phyloP scores from a whole-genome alignment of 148 eudicot species.

The Fagopyrum esculentum region DNA sequence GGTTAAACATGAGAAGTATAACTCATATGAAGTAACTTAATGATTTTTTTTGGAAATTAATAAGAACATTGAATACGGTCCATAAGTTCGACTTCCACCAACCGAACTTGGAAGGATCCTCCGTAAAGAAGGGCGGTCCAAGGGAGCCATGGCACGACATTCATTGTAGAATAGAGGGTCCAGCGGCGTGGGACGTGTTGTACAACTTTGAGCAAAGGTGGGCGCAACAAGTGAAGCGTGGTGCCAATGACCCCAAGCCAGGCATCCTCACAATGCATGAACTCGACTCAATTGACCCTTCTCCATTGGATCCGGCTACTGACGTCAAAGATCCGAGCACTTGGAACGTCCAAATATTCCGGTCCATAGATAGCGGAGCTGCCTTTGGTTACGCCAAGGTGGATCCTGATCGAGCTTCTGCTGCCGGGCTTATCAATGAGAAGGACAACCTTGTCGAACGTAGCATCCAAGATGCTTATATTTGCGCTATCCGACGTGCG shows the following conservation, averaged over 20 bases:
- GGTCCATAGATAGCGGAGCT: constrained; percentile 77
- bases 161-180: constrained; percentile 75
- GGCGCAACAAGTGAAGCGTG: constrained; percentile 37
- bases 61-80: constrained; percentile 37
- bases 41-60: too few relatives aligned
- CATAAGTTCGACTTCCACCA: constrained; percentile 71
- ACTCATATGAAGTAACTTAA: too few relatives aligned
- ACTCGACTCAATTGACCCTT: constrained; percentile 26
- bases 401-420: constrained; percentile 27
- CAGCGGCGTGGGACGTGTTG: constrained; percentile 79
- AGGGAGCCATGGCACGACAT: constrained; percentile 96
- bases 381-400: constrained; percentile 42
- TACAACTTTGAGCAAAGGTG: constrained; percentile 88
- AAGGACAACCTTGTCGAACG: constrained; percentile 53
- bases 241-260: constrained; percentile 11
- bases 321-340: constrained; percentile 35
- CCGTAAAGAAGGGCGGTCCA: constrained; percentile 71
- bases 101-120: constrained; percentile 64
- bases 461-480: constrained; percentile 80
- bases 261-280: constrained; percentile 28
- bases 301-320: constrained; percentile 28
- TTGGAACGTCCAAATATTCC: constrained; percentile 82
- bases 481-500: constrained; percentile 68
- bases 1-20: too few relatives aligned
- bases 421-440: constrained; percentile 45